Percentiles rank a stretch among this genome's conserved stretches.
phyloP scores from a whole-genome alignment of 345 rosid genomes.

The Pelargonium nanum region DNA sequence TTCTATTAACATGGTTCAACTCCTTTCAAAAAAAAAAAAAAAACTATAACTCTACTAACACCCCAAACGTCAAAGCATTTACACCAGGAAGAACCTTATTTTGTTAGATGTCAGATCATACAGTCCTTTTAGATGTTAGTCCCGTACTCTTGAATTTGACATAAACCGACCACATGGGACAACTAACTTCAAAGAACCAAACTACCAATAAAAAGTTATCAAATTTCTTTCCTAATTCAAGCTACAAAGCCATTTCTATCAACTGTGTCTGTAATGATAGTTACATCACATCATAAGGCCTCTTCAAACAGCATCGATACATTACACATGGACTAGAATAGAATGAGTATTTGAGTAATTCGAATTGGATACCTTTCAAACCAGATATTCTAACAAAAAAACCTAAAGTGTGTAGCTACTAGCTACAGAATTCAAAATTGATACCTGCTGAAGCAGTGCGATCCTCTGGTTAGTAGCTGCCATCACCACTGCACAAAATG shows the following conservation, averaged over 20 bases:
- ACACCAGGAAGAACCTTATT: too few relatives aligned
- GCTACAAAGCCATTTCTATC: too few relatives aligned
- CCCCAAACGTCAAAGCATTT: background rate
- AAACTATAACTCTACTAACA: background rate
- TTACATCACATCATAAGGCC: background rate
- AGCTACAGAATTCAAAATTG: background rate
- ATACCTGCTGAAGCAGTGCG: conserved; percentile 89
- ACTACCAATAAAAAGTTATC: background rate
- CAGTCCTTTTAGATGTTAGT: too few relatives aligned
- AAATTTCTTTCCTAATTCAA: too few relatives aligned
- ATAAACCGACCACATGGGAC: background rate
- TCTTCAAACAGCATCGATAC: background rate
- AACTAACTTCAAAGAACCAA: background rate
- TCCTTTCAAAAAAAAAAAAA: too few relatives aligned
- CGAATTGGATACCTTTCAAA: too few relatives aligned
- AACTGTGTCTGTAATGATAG: too few relatives aligned
- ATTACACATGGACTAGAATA: too few relatives aligned
- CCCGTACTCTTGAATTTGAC: background rate
- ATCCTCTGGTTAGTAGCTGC: conserved; percentile 90
- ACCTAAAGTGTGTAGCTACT: too few relatives aligned
- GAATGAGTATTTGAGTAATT: too few relatives aligned
- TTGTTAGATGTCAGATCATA: too few relatives aligned
- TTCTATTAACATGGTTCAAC: background rate
- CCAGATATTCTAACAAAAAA: too few relatives aligned
- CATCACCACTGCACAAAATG: conserved; percentile 97